Evolutionary conservation across 768 basidiomycete species (phyloP), one percentile per base, ranked within the genome.

Genomic region (Boletus vermiculosoides): DNA sequence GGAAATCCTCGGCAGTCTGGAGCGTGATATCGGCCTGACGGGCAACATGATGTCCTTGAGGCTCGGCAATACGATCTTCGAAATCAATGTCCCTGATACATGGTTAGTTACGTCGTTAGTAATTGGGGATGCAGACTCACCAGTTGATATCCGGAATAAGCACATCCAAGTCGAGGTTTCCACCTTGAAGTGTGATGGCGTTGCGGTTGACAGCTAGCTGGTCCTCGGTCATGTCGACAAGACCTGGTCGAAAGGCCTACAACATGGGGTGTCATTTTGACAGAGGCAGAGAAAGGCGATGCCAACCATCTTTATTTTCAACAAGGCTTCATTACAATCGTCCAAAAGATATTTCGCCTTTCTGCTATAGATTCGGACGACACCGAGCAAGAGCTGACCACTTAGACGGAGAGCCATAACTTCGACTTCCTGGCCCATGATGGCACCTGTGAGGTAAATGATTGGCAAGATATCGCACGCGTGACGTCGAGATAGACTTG

Each of bases 271-370:
- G 58, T 50, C 42, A 57, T 20, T 50, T 30, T 40, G 13, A n/a
- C 12, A 7, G 30, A 45, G 13, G 18, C 25, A 15, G 55, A 18
- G 28, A 50, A 22, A 28, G 34, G 50, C 5, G 41, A 58, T 67
- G 23, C 52, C 5, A 4, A 93, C 95, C 88, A 97, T 91, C 74
- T 95, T 96, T 47, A 98, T 95, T 73, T 94, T 94, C 39, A 95
- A 77, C 44, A 98, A 76, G 0, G 96, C 94, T 71, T 99, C 97
- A 58, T 97, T 97, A 69, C 96, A 98, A 69, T 99, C 97, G 67
- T 99, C 97, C 60, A 98, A 76, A 4, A 99, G 82, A 73, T 99
- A 99, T 69, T 98, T 97, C 18, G 95, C 94, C 72, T 99, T 99
- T 44, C 96, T 82, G 66, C 93, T 94, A 74, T 99, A 99, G 67